Base-by-base conservation (phyloP, 148 eudicot species). In the Rhododendron simsii region DNA sequence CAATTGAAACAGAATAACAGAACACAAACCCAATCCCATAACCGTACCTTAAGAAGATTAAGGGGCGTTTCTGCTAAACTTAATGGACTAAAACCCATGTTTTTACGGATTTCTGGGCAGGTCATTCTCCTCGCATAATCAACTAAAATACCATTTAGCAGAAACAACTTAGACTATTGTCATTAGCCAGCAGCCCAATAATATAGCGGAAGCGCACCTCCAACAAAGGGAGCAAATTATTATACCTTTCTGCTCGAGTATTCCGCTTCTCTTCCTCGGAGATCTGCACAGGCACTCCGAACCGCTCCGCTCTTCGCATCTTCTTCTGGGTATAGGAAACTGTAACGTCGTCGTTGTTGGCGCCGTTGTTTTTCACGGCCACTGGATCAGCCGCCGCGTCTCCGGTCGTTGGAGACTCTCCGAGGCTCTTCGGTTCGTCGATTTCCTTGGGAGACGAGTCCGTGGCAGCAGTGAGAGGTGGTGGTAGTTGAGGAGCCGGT, bases 211-310 rank as follows among this genome's bases (percentile, higher is more conserved):
- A 53, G 3, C 4, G 16, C 57, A 53, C 18, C 57, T 3, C 16
- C 18, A 53, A 53, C 59, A 16, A 11, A n/a, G 16, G 11, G 9
- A 26, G 16, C 28, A 21, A 84, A 28, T 41, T 41, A 80, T 18
- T 41, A 15, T 87, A 96, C 98, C 98, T 93, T 85, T 95, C 95
- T 11, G 98, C 98, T 55, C 98, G 93, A 84, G 96, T 93, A 87
- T 92, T 92, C 44, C 96, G 95, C 88, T 96, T 96, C 81, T 95
- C 98, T 67, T 87, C 85, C 84, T 96, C 96, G 4, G 98, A 92
- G 15, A 95, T 82, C 80, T 93, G 88, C 41, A 96, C 93, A 15
- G 96, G 93, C 84, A 95, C 87, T 18, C 98, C 98, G 77, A 96
- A 96, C 39, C 98, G 88, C 88, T 96, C 98, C 21, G 98, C 98